Conservation (phyloP, 345 rosid genomes). For the Geranium rotundifolium region DNA sequence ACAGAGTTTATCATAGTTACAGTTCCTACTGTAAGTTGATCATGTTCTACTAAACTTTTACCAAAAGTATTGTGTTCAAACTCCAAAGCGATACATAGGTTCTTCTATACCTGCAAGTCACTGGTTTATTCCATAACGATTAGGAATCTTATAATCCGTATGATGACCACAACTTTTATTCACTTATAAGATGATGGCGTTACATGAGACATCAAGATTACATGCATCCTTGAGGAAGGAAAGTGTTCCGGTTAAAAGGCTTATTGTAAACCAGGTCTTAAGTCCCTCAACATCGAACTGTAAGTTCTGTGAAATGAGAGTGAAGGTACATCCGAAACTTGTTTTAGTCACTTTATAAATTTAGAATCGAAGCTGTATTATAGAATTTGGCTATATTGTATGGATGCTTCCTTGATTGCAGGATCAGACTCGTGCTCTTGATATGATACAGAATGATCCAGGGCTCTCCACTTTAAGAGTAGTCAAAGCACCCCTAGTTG, state of each 20-base stretch:
- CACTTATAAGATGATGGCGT: slow-evolving; percentile 53
- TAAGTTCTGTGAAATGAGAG: slow-evolving; percentile 54
- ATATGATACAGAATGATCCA: slow-evolving; percentile 35
- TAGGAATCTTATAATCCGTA: neutral
- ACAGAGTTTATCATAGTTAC: slow-evolving; percentile 76
- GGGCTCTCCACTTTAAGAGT: slow-evolving; percentile 43
- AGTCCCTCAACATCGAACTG: slow-evolving; percentile 51
- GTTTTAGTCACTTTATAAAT: neutral
- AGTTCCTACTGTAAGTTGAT: slow-evolving; percentile 62
- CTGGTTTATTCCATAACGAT: neutral
- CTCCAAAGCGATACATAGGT: neutral
- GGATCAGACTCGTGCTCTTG: slow-evolving; percentile 55
- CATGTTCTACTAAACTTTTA: neutral
- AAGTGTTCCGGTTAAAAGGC: slow-evolving; percentile 50
- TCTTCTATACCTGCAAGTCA: neutral
- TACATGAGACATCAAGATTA: slow-evolving; percentile 66
- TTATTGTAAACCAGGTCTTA: slow-evolving; percentile 58
- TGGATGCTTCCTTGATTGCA: slow-evolving; percentile 17
- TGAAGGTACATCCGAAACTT: slow-evolving; percentile 35
- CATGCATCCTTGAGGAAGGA: slow-evolving; percentile 56
- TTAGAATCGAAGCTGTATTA: neutral
- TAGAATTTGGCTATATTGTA: neutral
- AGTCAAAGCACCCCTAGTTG: slow-evolving; percentile 45
- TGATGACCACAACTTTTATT: neutral
- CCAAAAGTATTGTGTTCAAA: neutral